A percentile compares a stretch with the other conserved stretches of the same genome.
These are phyloP conservation scores for Gonium pectorale DNA, from an alignment of 139 green algal genomes.

Conservation along the genomic window DNA sequence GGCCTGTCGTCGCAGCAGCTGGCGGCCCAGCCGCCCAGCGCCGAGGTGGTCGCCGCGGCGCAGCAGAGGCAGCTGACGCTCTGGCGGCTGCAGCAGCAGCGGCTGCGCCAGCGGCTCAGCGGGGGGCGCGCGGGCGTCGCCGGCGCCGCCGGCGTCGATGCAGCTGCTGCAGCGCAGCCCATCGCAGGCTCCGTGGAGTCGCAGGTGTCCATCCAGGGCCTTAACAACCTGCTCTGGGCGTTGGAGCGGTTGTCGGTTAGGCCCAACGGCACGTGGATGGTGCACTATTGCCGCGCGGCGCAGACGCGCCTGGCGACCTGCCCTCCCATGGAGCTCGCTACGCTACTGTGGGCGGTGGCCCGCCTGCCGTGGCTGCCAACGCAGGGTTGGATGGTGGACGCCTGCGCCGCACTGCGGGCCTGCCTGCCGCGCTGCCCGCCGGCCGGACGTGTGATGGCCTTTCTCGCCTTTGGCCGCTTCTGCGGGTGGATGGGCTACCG, in stretches of 20 bases:
- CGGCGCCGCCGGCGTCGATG: not conserved
- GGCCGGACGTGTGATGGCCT: not conserved
- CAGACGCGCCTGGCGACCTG: conserved; percentile 11
- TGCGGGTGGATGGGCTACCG: not conserved
- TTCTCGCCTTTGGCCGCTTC: not conserved
- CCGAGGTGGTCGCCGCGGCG: not conserved
- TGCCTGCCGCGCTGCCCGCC: not conserved
- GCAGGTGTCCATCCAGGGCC: not conserved
- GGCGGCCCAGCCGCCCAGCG: not conserved
- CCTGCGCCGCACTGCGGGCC: not conserved
- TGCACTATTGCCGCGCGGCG: not conserved
- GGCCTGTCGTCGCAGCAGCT: not conserved
- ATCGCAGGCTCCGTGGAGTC: not conserved
- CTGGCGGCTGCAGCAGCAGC: conserved; percentile 3
- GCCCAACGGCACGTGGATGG: not conserved
- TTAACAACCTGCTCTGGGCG: conserved; percentile 17
- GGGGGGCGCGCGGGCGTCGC: not conserved
- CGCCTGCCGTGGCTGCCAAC: not conserved
- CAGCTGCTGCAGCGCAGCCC: no score
- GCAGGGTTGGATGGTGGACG: conserved; percentile 33
- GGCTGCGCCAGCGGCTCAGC: not conserved
- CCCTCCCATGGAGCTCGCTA: not conserved
- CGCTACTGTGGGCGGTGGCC: conserved; percentile 5
- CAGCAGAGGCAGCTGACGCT: not conserved
- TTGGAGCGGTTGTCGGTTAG: not conserved